phyloP scores from a whole-genome alignment of 129 eudicot species.

The Chrysanthemum lavandulifolium region DNA sequence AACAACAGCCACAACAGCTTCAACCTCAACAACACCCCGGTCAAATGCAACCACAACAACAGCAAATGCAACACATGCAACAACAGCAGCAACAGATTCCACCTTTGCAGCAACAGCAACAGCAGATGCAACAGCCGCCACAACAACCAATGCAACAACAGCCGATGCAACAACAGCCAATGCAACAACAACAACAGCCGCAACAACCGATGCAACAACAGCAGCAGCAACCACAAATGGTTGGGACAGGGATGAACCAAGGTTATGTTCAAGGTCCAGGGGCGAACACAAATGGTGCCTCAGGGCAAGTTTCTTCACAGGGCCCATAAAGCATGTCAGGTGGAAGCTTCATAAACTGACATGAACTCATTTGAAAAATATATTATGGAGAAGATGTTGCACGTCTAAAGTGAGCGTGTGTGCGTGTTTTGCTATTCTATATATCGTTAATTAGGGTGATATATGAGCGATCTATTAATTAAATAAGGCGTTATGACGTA shows the following conservation, averaged over 20 bases:
- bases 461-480: background rate
- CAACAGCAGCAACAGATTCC: constrained; percentile 47
- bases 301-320: constrained; percentile 84
- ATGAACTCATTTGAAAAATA: background rate
- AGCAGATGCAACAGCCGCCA: constrained; percentile 52
- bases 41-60: constrained; percentile 41
- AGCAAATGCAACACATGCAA: constrained; percentile 44
- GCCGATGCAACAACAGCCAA: constrained; percentile 22
- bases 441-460: background rate
- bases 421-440: constrained; percentile 5
- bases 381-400: background rate
- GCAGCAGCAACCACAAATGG: constrained; percentile 66
- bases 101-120: constrained; percentile 47
- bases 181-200: constrained; percentile 39
- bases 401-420: background rate
- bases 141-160: constrained; percentile 25
- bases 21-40: constrained; percentile 43
- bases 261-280: constrained; percentile 78
- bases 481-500: constrained; percentile 13
- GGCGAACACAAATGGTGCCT: constrained; percentile 60
- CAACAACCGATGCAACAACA: constrained; percentile 35
- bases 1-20: constrained; percentile 59
- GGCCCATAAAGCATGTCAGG: constrained; percentile 68
- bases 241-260: constrained; percentile 65
- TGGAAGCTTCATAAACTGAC: constrained; percentile 53